phyloP scores from a whole-genome alignment of 176 grass and related monocot species.

The Paspalum vaginatum region DNA sequence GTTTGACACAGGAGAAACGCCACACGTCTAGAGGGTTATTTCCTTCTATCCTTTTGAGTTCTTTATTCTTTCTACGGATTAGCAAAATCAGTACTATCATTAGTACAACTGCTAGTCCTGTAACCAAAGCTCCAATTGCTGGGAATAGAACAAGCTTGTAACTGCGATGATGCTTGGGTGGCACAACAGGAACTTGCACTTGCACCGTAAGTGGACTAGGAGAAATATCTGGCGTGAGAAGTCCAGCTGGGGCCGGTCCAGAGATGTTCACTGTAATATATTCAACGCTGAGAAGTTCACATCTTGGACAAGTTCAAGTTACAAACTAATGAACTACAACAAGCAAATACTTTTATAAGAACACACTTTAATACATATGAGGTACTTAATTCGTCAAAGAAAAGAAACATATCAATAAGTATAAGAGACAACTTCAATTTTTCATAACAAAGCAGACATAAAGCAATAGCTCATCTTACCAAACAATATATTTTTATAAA shows the following conservation, averaged over 20 bases:
- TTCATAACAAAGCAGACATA: constrained; percentile 10
- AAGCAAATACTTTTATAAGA: constrained; percentile 21
- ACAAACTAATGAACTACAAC: constrained; percentile 11
- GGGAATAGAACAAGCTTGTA: constrained; percentile 61
- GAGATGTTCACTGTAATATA: constrained; percentile 74
- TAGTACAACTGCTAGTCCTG: constrained; percentile 66
- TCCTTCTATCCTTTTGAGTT: constrained; percentile 66
- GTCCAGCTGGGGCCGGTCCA: constrained; percentile 27
- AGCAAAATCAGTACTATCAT: constrained; percentile 78
- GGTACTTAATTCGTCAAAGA: not conserved
- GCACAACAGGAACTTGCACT: constrained; percentile 53
- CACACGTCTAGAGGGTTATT: constrained; percentile 37
- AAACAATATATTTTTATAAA: constrained; percentile 12
- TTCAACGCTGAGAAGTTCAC: constrained; percentile 18
- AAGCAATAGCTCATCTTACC: not conserved
- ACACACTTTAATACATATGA: not conserved
- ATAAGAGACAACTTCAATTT: constrained; percentile 1
- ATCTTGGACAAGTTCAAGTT: constrained; percentile 29
- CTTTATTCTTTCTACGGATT: constrained; percentile 78
- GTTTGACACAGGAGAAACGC: constrained; percentile 58
- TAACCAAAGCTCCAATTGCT: constrained; percentile 71
- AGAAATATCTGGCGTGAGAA: constrained; percentile 49
- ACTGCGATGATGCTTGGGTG: constrained; percentile 62
- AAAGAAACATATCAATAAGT: constrained; percentile 8
- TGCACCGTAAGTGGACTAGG: constrained; percentile 59